These are phyloP conservation scores for Backusella westeae DNA, from an alignment of 192 early-diverging fungal species.

Conservation along the genomic window DNA sequence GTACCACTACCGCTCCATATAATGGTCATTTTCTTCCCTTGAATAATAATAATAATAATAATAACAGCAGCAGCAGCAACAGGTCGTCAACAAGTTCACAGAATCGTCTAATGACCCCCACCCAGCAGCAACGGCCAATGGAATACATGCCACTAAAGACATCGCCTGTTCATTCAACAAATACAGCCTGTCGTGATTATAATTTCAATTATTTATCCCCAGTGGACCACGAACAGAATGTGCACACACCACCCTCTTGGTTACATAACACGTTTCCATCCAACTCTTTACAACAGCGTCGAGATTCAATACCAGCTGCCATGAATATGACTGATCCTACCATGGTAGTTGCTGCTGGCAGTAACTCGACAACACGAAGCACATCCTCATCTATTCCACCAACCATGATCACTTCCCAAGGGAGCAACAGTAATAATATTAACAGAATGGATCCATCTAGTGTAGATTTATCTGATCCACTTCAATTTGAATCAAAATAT, in stretches of 20 bases:
- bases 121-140: not conserved
- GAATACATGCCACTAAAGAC: not conserved
- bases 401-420: not conserved
- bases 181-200: not conserved
- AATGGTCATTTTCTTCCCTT: not conserved
- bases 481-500: not conserved
- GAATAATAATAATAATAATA: not conserved
- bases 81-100: not conserved
- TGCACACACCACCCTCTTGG: constrained; percentile 5
- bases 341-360: constrained; percentile 13
- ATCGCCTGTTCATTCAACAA: constrained; percentile 2
- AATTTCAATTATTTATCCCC: not conserved
- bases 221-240: not conserved
- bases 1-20: not conserved
- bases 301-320: constrained; percentile 6
- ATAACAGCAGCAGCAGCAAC: not conserved
- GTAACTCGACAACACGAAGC: not conserved
- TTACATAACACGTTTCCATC: not conserved
- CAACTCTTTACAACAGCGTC: constrained; percentile 3
- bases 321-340: not conserved
- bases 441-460: not conserved
- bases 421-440: not conserved
- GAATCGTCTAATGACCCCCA: not conserved
- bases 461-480: not conserved
- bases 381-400: not conserved